Percentiles rank a stretch among this genome's conserved stretches.
These are phyloP conservation scores for Vigna angularis DNA, from an alignment of 306 rosid species.

Conservation along the genomic window DNA sequence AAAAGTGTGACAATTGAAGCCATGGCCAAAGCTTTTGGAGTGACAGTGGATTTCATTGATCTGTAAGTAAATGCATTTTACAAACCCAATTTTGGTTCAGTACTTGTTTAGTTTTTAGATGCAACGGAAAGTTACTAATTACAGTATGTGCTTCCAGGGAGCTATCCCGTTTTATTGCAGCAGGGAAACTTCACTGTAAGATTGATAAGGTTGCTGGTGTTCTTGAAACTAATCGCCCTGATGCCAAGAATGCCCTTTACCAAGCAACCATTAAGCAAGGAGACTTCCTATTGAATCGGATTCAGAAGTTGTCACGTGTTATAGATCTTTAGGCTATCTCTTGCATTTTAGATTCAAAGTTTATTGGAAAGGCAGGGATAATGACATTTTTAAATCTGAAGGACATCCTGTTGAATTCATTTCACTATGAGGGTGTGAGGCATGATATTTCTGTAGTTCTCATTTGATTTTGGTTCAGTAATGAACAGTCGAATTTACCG, in stretches of 20 bases:
- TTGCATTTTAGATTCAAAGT: conserved; percentile 20
- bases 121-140: conserved; percentile 5
- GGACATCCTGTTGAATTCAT: conserved; percentile 36
- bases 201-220: conserved; percentile 96
- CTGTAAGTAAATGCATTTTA: conserved; percentile 61
- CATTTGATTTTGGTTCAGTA: conserved; percentile 22
- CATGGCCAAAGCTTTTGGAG: conserved; percentile 98
- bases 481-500: conserved; percentile 17
- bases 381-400: conserved; percentile 24
- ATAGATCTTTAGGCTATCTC: conserved; percentile 63
- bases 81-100: conserved; percentile 12
- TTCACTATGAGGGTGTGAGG: conserved; percentile 35
- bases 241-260: conserved; percentile 94
- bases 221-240: conserved; percentile 93
- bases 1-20: conserved; percentile 97
- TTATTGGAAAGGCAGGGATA: conserved; percentile 32
- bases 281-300: conserved; percentile 90
- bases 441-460: conserved; percentile 28
- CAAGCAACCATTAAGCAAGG: conserved; percentile 99
- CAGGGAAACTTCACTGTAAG: conserved; percentile 97
- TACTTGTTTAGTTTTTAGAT: not conserved
- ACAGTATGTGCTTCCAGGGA: conserved; percentile 69
- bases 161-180: conserved; percentile 94
- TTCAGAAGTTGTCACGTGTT: conserved; percentile 94
- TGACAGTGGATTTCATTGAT: conserved; percentile 91